A percentile compares a stretch with the other conserved stretches of the same genome.
These are phyloP conservation scores for Verticillium nonalfalfae DNA, from an alignment of 2,329 filamentous ascomycete species.

Conservation along the genomic window DNA sequence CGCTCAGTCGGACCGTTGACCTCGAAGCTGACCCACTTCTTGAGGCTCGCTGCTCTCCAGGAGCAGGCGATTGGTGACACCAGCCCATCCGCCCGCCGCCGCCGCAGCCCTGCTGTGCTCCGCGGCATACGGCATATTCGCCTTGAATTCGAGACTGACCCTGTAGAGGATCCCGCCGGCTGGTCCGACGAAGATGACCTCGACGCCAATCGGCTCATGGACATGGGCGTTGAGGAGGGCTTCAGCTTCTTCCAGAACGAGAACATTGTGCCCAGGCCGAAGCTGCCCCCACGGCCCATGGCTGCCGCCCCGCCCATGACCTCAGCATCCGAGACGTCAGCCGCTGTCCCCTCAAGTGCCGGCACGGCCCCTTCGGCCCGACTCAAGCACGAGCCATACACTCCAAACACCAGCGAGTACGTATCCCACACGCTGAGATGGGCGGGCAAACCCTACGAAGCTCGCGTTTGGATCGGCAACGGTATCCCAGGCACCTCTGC, in stretches of 20 bases:
- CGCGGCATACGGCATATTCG: slow-evolving; percentile 45
- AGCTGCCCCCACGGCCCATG: slow-evolving; percentile 35
- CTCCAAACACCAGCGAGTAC: slow-evolving; percentile 18
- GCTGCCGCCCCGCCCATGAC: slow-evolving; percentile 7
- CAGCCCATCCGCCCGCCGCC: slow-evolving; percentile 10
- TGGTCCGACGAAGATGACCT: slow-evolving; percentile 24
- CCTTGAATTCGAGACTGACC: slow-evolving; percentile 46
- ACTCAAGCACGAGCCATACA: slow-evolving; percentile 17
- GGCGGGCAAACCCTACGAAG: slow-evolving; percentile 18
- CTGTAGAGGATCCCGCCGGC: slow-evolving; percentile 24
- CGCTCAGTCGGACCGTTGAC: slow-evolving; percentile 44
- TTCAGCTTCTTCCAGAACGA: slow-evolving; percentile 41
- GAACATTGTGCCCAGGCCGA: background rate
- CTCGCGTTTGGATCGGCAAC: slow-evolving; percentile 42
- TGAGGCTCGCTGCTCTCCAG: slow-evolving; percentile 40
- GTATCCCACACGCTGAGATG: slow-evolving; percentile 19
- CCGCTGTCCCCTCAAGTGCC: background rate
- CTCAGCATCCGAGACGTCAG: slow-evolving; percentile 15
- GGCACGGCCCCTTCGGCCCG: slow-evolving; percentile 13
- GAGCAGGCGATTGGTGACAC: slow-evolving; percentile 36
- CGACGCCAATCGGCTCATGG: slow-evolving; percentile 36
- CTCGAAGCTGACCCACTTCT: slow-evolving; percentile 37
- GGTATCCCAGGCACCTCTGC: slow-evolving; percentile 21
- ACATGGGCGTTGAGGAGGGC: slow-evolving; percentile 22
- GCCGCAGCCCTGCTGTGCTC: slow-evolving; percentile 35